Evolutionary conservation across 108 stramenopile genomes (phyloP).

Genomic region (Nitzschia sp.): DNA sequence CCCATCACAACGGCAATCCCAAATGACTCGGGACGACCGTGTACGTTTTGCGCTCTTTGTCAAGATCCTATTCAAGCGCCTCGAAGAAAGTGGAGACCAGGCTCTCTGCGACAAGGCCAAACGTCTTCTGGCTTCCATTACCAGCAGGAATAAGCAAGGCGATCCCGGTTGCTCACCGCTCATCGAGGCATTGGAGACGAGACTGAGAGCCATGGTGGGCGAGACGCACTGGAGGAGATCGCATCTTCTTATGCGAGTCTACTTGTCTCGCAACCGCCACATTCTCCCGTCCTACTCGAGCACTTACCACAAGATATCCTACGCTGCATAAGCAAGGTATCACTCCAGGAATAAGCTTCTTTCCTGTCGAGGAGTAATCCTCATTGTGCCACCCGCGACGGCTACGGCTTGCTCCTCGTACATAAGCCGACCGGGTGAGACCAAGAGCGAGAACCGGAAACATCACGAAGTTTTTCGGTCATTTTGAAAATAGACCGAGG

Average conservation of each 20-base stretch:
- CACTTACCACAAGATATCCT: constrained; percentile 5
- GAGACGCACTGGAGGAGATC: constrained; percentile 16
- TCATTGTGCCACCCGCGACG: too few relatives aligned
- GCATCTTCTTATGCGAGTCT: constrained; percentile 9
- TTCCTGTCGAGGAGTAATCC: too few relatives aligned
- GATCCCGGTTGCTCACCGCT: constrained; percentile 7
- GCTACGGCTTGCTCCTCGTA: too few relatives aligned
- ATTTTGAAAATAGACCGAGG: too few relatives aligned
- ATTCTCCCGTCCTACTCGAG: background rate
- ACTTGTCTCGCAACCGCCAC: constrained; percentile 18
- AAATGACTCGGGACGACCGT: constrained; percentile 5
- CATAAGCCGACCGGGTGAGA: too few relatives aligned
- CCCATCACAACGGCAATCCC: background rate
- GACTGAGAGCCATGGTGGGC: constrained; percentile 11
- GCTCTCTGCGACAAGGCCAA: constrained; percentile 1
- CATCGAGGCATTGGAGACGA: constrained; percentile 9
- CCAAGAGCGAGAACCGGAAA: too few relatives aligned
- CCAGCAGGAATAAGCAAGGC: constrained; percentile 5
- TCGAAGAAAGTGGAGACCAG: constrained; percentile 1
- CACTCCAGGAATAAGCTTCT: too few relatives aligned
- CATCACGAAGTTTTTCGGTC: too few relatives aligned
- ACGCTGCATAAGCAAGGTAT: constrained; percentile 11
- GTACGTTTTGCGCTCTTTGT: constrained; percentile 15
- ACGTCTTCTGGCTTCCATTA: background rate
- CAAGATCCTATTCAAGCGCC: constrained; percentile 24